A percentile compares a stretch with the other conserved stretches of the same genome.
Conservation (phyloP, 129 eudicot species). For the Kitagawia praeruptora region DNA sequence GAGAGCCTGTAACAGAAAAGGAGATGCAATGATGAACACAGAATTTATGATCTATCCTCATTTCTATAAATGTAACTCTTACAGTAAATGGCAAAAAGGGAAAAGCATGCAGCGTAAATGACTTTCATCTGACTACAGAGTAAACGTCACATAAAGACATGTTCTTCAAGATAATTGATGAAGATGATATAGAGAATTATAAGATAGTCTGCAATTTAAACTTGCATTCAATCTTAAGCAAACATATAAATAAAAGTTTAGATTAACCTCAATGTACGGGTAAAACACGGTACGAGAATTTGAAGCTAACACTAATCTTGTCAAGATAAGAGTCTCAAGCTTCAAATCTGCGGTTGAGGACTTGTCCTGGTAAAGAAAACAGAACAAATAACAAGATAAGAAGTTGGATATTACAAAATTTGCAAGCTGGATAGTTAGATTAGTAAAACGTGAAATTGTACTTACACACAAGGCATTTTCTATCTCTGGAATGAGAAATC, state of each 20-base stretch:
- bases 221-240: background rate
- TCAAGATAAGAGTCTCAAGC: constrained; percentile 82
- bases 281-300: constrained; percentile 90
- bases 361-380: constrained; percentile 53
- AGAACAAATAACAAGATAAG: background rate
- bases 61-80: background rate
- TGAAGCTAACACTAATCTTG: constrained; percentile 87
- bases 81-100: background rate
- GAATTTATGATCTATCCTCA: too few species aligned
- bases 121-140: background rate
- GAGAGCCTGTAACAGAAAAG: constrained; percentile 43
- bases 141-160: too few species aligned
- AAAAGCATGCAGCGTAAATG: background rate
- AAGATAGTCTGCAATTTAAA: background rate
- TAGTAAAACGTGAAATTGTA: background rate
- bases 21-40: background rate
- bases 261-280: constrained; percentile 74
- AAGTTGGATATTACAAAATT: background rate
- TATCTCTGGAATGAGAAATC: constrained; percentile 85
- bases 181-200: too few species aligned
- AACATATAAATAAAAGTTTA: too few species aligned
- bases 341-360: constrained; percentile 90
- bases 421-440: background rate
- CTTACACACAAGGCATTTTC: constrained; percentile 89
- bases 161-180: too few species aligned